phyloP scores from a whole-genome alignment of 2,329 filamentous ascomycete genomes.

The Pseudogymnoascus pannorum region DNA sequence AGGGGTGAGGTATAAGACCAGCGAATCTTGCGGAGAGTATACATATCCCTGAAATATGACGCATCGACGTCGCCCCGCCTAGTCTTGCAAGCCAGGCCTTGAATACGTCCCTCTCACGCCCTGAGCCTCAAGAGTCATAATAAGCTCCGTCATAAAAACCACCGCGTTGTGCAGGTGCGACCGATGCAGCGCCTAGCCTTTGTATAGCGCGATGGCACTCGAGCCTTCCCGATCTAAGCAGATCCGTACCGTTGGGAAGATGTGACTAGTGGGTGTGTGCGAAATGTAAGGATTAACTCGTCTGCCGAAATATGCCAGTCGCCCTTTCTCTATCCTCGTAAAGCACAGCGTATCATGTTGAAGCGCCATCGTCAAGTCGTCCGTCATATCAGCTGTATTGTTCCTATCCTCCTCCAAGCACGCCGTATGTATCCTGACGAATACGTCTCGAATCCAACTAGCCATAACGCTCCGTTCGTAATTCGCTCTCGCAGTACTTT shows the following conservation, averaged over 20 bases:
- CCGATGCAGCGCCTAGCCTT: background rate
- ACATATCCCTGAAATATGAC: background rate
- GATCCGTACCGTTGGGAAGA: background rate
- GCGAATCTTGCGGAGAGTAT: background rate
- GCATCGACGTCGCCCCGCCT: background rate
- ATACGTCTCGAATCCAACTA: background rate
- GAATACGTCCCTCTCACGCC: background rate
- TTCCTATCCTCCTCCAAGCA: background rate
- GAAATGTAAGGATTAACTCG: background rate
- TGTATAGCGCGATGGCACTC: background rate
- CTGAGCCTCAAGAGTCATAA: background rate
- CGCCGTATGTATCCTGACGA: background rate
- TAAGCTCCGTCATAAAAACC: background rate
- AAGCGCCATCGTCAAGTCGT: slow-evolving; percentile 3
- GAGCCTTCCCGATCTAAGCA: background rate
- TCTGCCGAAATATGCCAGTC: background rate
- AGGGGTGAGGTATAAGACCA: background rate
- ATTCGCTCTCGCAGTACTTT: background rate
- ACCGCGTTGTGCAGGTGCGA: background rate
- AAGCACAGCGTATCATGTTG: background rate
- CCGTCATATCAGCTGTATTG: background rate
- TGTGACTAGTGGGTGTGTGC: background rate
- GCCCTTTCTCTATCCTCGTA: background rate
- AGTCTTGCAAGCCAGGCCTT: background rate
- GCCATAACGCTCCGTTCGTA: background rate